Evolutionary conservation across 768 basidiomycete species (phyloP).

Genomic region (Melanogaster broomeanus): DNA sequence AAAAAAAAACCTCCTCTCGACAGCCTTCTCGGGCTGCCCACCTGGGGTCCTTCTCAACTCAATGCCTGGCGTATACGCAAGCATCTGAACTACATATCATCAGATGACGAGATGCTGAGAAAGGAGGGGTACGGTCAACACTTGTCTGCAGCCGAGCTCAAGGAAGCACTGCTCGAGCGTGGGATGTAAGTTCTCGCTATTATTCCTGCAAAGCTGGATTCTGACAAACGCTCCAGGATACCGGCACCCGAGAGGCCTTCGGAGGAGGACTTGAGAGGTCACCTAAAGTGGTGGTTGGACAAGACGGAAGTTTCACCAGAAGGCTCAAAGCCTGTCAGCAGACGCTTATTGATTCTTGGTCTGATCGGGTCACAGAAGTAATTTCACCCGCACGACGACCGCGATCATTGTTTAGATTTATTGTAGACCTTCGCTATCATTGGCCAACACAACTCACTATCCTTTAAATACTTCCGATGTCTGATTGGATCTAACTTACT

Average conservation of each 20-base stretch:
- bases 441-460: slow-evolving; percentile 10
- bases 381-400: neutral
- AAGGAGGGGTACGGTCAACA: slow-evolving; percentile 45
- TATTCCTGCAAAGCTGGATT: neutral
- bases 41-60: slow-evolving; percentile 39
- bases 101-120: slow-evolving; percentile 65
- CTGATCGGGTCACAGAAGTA: slow-evolving; percentile 33
- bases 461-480: neutral
- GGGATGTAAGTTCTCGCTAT: slow-evolving; percentile 61
- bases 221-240: slow-evolving; percentile 37
- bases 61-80: slow-evolving; percentile 37
- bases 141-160: slow-evolving; percentile 56
- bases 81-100: slow-evolving; percentile 42
- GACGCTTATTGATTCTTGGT: slow-evolving; percentile 54
- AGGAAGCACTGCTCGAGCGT: slow-evolving; percentile 71
- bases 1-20: slow-evolving; percentile 32
- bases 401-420: neutral
- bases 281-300: slow-evolving; percentile 67
- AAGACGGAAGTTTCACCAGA: slow-evolving; percentile 38
- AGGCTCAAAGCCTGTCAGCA: slow-evolving; percentile 41
- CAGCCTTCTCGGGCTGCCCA: slow-evolving; percentile 39
- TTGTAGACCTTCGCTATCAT: slow-evolving; percentile 12
- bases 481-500: no score
- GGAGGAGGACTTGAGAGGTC: slow-evolving; percentile 47
- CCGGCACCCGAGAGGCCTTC: slow-evolving; percentile 34